phyloP scores from a whole-genome alignment of 2,329 filamentous ascomycete genomes.

The Orbilia oligospora region DNA sequence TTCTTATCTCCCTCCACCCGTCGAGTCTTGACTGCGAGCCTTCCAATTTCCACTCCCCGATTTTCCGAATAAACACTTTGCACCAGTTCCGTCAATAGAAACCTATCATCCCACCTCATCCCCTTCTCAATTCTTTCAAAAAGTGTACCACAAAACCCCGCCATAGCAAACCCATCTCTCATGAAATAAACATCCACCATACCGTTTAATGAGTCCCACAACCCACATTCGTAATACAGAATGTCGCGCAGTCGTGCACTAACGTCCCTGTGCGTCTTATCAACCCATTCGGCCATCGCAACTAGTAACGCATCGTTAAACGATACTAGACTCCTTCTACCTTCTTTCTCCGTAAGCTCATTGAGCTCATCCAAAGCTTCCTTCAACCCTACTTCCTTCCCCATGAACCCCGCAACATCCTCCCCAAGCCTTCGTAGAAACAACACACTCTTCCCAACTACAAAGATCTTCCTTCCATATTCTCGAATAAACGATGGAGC shows the following conservation, averaged over 20 bases:
- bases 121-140: slow-evolving; percentile 81
- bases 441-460: slow-evolving; percentile 87
- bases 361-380: slow-evolving; percentile 67
- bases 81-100: slow-evolving; percentile 82
- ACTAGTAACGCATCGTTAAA: slow-evolving; percentile 82
- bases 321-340: slow-evolving; percentile 68
- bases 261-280: slow-evolving; percentile 79
- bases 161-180: slow-evolving; percentile 73
- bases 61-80: slow-evolving; percentile 77
- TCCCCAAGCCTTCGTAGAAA: slow-evolving; percentile 81
- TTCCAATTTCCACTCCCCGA: slow-evolving; percentile 73
- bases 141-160: slow-evolving; percentile 75
- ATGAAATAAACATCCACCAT: slow-evolving; percentile 83
- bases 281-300: slow-evolving; percentile 82
- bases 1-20: slow-evolving; percentile 22
- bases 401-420: slow-evolving; percentile 66
- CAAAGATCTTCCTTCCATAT: slow-evolving; percentile 81
- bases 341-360: slow-evolving; percentile 63
- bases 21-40: slow-evolving; percentile 68
- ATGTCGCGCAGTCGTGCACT: slow-evolving; percentile 76
- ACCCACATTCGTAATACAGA: slow-evolving; percentile 78
- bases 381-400: slow-evolving; percentile 62
- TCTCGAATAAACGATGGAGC: slow-evolving; percentile 82
- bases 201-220: slow-evolving; percentile 76
- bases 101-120: slow-evolving; percentile 82